phyloP scores from a whole-genome alignment of 768 basidiomycete species.

The Lactifluus piperatus region DNA sequence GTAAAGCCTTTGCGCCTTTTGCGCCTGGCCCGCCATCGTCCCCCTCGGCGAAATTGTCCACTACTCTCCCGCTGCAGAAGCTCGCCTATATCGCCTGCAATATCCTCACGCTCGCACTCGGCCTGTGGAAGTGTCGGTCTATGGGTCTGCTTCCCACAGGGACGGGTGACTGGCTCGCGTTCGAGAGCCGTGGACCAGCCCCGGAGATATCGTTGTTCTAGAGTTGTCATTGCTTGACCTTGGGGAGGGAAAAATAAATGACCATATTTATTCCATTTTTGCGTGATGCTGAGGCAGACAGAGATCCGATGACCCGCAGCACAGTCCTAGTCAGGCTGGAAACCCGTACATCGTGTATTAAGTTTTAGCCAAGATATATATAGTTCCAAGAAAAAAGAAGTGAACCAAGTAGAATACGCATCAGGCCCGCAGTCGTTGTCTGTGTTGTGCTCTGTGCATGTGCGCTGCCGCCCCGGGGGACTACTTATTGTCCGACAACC shows the following conservation, averaged over 20 bases:
- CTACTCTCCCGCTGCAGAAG: conserved; percentile 61
- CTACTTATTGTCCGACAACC: too few relatives aligned
- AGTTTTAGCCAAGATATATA: too few relatives aligned
- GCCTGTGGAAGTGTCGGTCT: conserved; percentile 85
- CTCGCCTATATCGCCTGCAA: conserved; percentile 65
- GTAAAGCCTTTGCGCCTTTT: conserved; percentile 61
- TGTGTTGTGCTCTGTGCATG: too few relatives aligned
- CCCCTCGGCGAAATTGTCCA: conserved; percentile 36
- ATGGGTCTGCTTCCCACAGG: conserved; percentile 91
- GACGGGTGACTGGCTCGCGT: conserved; percentile 91
- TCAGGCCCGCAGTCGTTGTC: too few relatives aligned
- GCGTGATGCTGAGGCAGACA: too few relatives aligned
- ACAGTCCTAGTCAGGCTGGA: too few relatives aligned
- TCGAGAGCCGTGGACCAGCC: conserved; percentile 72
- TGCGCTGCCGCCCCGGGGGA: too few relatives aligned
- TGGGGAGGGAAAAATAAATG: background rate
- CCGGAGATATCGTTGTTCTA: conserved; percentile 26
- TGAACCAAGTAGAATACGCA: too few relatives aligned
- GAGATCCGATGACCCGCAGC: too few relatives aligned
- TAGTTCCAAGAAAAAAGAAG: too few relatives aligned
- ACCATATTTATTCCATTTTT: too few relatives aligned
- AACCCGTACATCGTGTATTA: too few relatives aligned
- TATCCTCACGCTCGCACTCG: conserved; percentile 68
- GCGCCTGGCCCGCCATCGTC: conserved; percentile 46
- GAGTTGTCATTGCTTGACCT: background rate